Evolutionary conservation across 345 rosid genomes (phyloP), one percentile per base, ranked within the genome.

Genomic region (Citrus mangshanensis): DNA sequence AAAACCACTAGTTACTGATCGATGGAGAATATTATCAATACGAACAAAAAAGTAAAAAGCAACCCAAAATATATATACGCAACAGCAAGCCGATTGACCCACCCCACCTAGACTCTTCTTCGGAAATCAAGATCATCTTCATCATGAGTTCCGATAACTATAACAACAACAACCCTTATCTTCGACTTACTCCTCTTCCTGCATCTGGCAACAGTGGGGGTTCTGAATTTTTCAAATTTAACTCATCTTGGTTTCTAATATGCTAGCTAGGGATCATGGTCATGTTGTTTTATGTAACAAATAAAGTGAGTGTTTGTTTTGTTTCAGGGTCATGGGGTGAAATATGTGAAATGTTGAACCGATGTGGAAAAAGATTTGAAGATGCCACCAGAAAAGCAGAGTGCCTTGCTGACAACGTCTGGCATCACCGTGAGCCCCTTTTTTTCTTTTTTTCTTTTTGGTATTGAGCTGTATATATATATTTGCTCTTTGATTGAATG

Each of bases 321-420:
- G 32, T 61, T 75, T 40, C 88, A 94, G 98, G 91, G 75, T 83
- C 97, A 37, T 79, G 77, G 84, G 87, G 75, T 79, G 84, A 62
- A 76, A 58, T 95, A 49, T 80, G 81, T 60, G 86, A 85, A 19
- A 86, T 86, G 72, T 81, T 91, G 85, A 87, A 85, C 76, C 87
- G 88, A 32, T 93, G 83, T 68, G 97, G 93, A 68, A 93, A 82
- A 81, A 91, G 74, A 73, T 58, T 89, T 49, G 98, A 90, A 21
- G 88, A 83, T 66, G 94, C 82, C 68, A 78, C 89, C 54, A 84
- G 86, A 81, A 88, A 86, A 82, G 95, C 93, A 0, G 95, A 89
- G 81, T 64, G 65, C 32, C 66, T 91, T 54, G 95, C 89, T 73
- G 89, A 85, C 77, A 84, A 85, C 75, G 61, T 93, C 69, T 91